phyloP scores from a whole-genome alignment of 441 rosid species.

The Omphalea diandra region DNA sequence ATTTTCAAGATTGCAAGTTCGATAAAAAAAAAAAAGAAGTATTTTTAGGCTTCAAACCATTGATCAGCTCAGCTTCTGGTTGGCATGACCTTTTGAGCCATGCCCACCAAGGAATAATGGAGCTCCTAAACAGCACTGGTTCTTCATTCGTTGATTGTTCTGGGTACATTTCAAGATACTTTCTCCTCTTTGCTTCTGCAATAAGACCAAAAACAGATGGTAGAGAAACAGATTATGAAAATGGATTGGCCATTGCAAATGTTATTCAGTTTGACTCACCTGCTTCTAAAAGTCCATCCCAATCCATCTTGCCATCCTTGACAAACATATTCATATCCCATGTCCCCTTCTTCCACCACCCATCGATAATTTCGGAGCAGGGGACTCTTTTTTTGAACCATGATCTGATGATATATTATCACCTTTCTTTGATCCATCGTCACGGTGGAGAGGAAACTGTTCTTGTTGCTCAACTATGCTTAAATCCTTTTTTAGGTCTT shows the following conservation, averaged over 20 bases:
- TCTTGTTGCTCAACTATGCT: slow-evolving; percentile 19
- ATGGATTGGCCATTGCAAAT: neutral
- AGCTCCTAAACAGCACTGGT: slow-evolving; percentile 51
- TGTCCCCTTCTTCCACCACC: slow-evolving; percentile 48
- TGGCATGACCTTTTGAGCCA: slow-evolving; percentile 50
- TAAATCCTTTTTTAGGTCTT: slow-evolving; percentile 29
- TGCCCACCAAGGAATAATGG: slow-evolving; percentile 60
- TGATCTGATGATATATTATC: slow-evolving; percentile 17
- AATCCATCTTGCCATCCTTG: slow-evolving; percentile 47
- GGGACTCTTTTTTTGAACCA: slow-evolving; percentile 21
- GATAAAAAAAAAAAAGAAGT: too few relatives aligned
- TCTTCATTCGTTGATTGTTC: slow-evolving; percentile 46
- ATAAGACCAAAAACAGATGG: slow-evolving; percentile 14
- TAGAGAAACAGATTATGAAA: neutral
- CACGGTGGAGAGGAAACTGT: slow-evolving; percentile 6
- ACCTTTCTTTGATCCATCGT: slow-evolving; percentile 11
- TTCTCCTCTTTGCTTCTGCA: slow-evolving; percentile 64
- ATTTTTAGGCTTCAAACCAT: slow-evolving; percentile 27
- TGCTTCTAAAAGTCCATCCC: slow-evolving; percentile 47
- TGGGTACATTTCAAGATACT: slow-evolving; percentile 44
- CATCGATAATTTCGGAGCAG: slow-evolving; percentile 30
- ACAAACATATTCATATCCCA: slow-evolving; percentile 62
- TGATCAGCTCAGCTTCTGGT: slow-evolving; percentile 53
- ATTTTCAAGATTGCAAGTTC: too few relatives aligned
- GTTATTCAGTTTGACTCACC: slow-evolving; percentile 33